These are phyloP conservation scores for Solanum paucissectum DNA, from an alignment of 257 asterid genomes.

Conservation along the genomic window DNA sequence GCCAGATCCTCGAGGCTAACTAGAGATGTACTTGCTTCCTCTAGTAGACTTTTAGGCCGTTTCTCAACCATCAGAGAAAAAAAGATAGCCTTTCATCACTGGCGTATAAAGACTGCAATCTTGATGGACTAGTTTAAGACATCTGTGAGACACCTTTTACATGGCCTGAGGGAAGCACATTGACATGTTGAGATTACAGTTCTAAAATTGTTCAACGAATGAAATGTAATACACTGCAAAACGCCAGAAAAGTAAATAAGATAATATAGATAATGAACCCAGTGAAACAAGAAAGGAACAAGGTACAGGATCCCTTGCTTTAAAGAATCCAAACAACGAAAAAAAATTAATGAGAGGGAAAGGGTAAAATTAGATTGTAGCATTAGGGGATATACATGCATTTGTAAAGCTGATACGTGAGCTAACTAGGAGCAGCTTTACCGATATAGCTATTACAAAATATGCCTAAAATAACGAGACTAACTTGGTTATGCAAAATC, in stretches of 20 bases:
- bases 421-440: background rate
- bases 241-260: background rate
- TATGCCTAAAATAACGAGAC: background rate
- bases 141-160: background rate
- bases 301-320: background rate
- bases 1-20: background rate
- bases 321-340: background rate
- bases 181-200: background rate
- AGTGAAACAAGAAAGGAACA: background rate
- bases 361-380: background rate
- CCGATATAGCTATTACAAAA: background rate
- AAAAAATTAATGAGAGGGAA: too few species aligned
- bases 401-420: background rate
- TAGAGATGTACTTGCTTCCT: background rate
- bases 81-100: background rate
- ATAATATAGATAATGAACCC: background rate
- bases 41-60: background rate
- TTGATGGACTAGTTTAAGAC: background rate
- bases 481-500: background rate
- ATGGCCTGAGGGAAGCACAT: background rate
- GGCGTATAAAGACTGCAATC: background rate
- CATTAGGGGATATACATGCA: too few species aligned
- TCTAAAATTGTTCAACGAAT: background rate
- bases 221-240: background rate
- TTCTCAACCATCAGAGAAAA: background rate